A percentile compares a stretch with the other conserved stretches of the same genome.
Evolutionary conservation across 2,329 filamentous ascomycete genomes (phyloP).

Genomic region (Talaromyces amestolkiae): DNA sequence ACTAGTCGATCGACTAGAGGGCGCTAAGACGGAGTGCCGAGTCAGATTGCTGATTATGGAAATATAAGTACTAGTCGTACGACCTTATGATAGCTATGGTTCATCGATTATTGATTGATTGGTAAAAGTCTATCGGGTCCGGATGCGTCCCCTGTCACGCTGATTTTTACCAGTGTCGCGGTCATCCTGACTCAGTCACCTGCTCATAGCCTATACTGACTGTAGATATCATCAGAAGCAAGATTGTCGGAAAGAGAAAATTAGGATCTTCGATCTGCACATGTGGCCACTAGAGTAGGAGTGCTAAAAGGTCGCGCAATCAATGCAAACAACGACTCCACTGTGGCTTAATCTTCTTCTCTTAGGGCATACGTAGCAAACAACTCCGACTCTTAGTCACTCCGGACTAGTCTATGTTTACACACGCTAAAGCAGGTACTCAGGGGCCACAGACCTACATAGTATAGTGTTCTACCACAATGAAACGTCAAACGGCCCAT

Average conservation of each 20-base stretch:
- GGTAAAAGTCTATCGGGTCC: not conserved
- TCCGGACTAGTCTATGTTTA: not conserved
- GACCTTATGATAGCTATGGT: not conserved
- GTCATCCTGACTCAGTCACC: not conserved
- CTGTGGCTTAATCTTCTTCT: not conserved
- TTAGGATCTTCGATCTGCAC: not conserved
- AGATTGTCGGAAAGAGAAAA: not conserved
- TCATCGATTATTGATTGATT: not conserved
- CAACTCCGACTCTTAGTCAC: not conserved
- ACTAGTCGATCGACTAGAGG: not conserved
- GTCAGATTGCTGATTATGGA: not conserved
- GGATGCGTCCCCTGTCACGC: not conserved
- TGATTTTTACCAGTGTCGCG: not conserved
- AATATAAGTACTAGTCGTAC: not conserved
- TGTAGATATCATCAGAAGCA: not conserved
- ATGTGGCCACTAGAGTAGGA: no score
- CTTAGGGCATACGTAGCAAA: not conserved
- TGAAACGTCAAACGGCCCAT: slow-evolving; percentile 11
- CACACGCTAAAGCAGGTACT: not conserved
- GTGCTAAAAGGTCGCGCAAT: not conserved
- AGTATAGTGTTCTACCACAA: not conserved
- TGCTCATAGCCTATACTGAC: not conserved
- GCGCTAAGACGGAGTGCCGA: not conserved
- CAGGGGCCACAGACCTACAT: not conserved
- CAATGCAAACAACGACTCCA: not conserved